Conservation (phyloP, 1,139 yeast species). For the Entelexis sorbosivorans region DNA sequence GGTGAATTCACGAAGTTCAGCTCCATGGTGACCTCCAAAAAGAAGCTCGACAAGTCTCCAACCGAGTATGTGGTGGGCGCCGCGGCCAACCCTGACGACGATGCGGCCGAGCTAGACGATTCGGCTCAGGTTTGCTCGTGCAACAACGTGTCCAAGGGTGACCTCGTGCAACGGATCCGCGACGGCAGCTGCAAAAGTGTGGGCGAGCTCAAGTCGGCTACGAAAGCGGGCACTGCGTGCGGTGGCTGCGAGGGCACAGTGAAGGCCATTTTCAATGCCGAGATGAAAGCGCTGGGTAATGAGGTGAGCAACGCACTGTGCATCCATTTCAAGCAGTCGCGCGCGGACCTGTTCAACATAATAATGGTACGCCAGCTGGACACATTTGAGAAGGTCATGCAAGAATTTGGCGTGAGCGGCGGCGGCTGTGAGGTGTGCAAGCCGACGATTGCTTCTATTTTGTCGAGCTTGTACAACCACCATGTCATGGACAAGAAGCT, state of each 20-base stretch:
- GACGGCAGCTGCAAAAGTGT: slow-evolving; percentile 28
- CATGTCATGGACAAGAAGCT: slow-evolving; percentile 28
- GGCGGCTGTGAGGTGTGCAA: slow-evolving; percentile 33
- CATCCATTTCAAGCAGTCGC: slow-evolving; percentile 29
- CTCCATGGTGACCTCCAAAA: slow-evolving; percentile 26
- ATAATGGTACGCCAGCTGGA: slow-evolving; percentile 30
- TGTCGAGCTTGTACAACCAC: slow-evolving; percentile 29
- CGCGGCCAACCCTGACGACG: slow-evolving; percentile 26
- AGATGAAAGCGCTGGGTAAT: slow-evolving; percentile 31
- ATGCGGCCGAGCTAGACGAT: slow-evolving; percentile 28
- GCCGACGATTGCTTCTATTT: slow-evolving; percentile 31
- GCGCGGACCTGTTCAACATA: slow-evolving; percentile 30
- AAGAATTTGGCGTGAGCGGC: slow-evolving; percentile 26
- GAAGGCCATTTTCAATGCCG: slow-evolving; percentile 30
- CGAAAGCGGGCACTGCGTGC: slow-evolving; percentile 33
- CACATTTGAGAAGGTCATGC: slow-evolving; percentile 28
- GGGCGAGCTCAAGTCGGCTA: slow-evolving; percentile 29
- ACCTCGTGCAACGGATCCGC: slow-evolving; percentile 26
- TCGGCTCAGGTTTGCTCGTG: slow-evolving; percentile 33
- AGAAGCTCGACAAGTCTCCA: slow-evolving; percentile 28
- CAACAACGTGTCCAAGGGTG: slow-evolving; percentile 30
- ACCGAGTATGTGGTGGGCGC: slow-evolving; percentile 29
- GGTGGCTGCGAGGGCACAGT: slow-evolving; percentile 33
- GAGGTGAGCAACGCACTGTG: slow-evolving; percentile 29
- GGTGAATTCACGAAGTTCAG: slow-evolving; percentile 29